phyloP scores from a whole-genome alignment of 805 yeast genomes.

The Cyberlindnera mississippiensis region DNA sequence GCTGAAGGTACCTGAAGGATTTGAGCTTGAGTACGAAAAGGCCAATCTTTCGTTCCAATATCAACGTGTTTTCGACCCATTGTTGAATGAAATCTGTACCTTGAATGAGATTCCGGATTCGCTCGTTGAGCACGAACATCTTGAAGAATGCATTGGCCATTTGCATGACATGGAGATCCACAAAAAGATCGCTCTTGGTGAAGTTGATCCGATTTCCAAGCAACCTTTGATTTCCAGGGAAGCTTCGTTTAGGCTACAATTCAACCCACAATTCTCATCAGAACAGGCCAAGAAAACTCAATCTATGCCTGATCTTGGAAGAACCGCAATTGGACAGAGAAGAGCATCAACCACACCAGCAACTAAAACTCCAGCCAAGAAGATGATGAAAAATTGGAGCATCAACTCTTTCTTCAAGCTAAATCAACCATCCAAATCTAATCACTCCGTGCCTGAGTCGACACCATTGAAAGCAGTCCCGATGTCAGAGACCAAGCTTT shows the following conservation, averaged over 20 bases:
- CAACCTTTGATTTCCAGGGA: slow-evolving; percentile 20
- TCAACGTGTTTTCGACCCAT: slow-evolving; percentile 83
- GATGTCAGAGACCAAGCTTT: slow-evolving; percentile 5
- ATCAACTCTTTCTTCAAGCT: slow-evolving; percentile 18
- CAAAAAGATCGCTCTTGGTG: slow-evolving; percentile 56
- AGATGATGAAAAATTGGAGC: neutral
- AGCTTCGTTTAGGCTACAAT: slow-evolving; percentile 1
- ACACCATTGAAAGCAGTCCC: no score
- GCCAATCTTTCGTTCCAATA: slow-evolving; percentile 80
- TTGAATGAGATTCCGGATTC: slow-evolving; percentile 52
- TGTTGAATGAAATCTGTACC: slow-evolving; percentile 35
- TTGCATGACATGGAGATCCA: slow-evolving; percentile 45
- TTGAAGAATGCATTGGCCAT: slow-evolving; percentile 38
- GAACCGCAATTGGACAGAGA: neutral
- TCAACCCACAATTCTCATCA: neutral
- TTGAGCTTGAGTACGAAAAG: slow-evolving; percentile 52
- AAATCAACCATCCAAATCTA: neutral
- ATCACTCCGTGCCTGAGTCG: neutral
- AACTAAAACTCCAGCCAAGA: no score
- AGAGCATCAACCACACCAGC: neutral
- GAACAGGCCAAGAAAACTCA: neutral
- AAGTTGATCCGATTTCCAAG: slow-evolving; percentile 53
- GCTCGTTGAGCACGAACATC: slow-evolving; percentile 22
- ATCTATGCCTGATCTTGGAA: neutral
- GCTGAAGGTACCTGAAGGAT: slow-evolving; percentile 48